A percentile compares a stretch with the other conserved stretches of the same genome.
phyloP scores from a whole-genome alignment of 2,329 filamentous ascomycete genomes.

The Ceratocystis huliohia region DNA sequence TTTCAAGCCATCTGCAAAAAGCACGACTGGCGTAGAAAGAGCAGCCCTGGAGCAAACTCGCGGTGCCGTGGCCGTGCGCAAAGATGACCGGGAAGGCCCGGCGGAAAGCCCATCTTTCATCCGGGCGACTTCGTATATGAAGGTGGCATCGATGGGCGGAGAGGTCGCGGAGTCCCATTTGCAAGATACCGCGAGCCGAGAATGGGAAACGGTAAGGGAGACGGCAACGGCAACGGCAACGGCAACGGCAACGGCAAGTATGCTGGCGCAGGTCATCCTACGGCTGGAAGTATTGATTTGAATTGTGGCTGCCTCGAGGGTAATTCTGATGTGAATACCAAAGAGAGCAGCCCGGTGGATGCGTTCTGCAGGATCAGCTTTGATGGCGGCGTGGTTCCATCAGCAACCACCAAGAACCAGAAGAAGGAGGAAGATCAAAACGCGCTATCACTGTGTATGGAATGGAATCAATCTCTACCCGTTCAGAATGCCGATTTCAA shows the following conservation, averaged over 20 bases:
- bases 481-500: not conserved
- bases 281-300: not conserved
- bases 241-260: not conserved
- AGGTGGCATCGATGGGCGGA: not conserved
- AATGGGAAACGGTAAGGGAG: not conserved
- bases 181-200: not conserved
- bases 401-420: not conserved
- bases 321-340: too few species aligned
- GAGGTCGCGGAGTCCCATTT: not conserved
- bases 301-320: not conserved
- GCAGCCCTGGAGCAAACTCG: constrained; percentile 22
- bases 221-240: not conserved
- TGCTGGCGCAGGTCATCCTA: not conserved
- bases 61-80: not conserved
- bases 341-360: not conserved
- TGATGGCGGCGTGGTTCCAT: not conserved
- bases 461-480: not conserved
- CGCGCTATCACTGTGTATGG: not conserved
- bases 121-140: not conserved
- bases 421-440: not conserved
- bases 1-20: constrained; percentile 32
- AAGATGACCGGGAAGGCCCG: not conserved
- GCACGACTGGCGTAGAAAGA: constrained; percentile 30
- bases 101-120: not conserved
- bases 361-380: not conserved